Evolutionary conservation across 495 filamentous ascomycete species (phyloP).

Genomic region (Trichocladium uniseriatum): DNA sequence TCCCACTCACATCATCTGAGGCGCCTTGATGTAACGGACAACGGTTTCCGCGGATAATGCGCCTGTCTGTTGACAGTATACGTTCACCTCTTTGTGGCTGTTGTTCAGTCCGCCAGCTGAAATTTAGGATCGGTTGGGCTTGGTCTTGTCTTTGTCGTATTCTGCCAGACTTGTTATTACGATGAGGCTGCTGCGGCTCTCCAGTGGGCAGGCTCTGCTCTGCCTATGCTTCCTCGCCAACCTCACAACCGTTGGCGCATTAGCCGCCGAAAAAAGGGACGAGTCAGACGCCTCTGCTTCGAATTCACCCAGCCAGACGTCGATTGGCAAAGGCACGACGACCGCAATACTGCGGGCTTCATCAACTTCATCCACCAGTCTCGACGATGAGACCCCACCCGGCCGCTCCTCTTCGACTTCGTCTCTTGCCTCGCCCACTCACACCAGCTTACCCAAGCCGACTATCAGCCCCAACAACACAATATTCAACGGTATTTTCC

Average conservation of each 20-base stretch:
- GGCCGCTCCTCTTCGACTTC: no score
- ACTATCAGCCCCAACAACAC: background rate
- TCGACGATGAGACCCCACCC: background rate
- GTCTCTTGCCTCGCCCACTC: background rate
- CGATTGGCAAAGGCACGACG: background rate
- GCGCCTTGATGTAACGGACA: background rate
- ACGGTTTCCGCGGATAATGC: background rate
- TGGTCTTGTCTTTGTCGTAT: background rate
- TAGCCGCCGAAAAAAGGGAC: conserved; percentile 21
- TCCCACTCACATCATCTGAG: background rate
- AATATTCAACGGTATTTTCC: conserved; percentile 2
- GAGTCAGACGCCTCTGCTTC: background rate
- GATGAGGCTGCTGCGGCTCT: conserved; percentile 8
- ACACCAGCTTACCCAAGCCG: background rate
- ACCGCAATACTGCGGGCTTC: background rate
- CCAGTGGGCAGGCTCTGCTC: conserved; percentile 21
- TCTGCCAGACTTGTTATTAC: background rate
- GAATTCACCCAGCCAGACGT: background rate
- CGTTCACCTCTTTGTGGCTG: background rate
- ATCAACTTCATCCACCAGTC: background rate
- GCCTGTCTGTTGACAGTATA: background rate
- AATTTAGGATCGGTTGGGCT: background rate
- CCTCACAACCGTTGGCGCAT: conserved; percentile 7
- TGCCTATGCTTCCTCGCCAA: conserved; percentile 21
- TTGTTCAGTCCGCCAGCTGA: background rate